Evolutionary conservation across 495 filamentous ascomycete genomes (phyloP).

Genomic region (Talaromyces ruber): DNA sequence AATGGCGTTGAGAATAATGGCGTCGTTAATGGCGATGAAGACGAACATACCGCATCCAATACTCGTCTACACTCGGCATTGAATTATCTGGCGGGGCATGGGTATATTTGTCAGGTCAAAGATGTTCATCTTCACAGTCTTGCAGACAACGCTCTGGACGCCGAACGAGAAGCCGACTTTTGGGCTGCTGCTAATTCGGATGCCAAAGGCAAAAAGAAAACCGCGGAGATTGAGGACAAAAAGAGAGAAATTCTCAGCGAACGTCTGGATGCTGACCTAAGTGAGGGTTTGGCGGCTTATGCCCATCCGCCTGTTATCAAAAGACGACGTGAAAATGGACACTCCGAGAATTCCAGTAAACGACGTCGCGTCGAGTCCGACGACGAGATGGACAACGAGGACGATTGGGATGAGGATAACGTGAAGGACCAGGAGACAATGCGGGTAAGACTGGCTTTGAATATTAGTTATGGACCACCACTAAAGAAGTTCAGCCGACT

Average conservation of each 20-base stretch:
- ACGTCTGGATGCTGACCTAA: constrained; percentile 24
- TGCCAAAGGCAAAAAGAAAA: constrained; percentile 48
- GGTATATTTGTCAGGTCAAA: constrained; percentile 39
- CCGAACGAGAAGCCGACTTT: constrained; percentile 27
- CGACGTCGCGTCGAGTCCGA: constrained; percentile 17
- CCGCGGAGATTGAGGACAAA: constrained; percentile 41
- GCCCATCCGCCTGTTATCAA: constrained; percentile 32
- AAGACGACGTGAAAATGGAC: constrained; percentile 16
- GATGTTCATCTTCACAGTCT: constrained; percentile 43
- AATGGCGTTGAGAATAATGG: constrained; percentile 15
- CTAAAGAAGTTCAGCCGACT: constrained; percentile 32
- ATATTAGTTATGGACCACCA: background rate
- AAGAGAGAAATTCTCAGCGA: constrained; percentile 23
- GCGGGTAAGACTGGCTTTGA: constrained; percentile 21
- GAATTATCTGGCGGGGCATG: constrained; percentile 35
- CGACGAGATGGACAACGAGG: constrained; percentile 34
- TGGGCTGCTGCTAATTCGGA: constrained; percentile 19
- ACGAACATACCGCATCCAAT: constrained; percentile 6
- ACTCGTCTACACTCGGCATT: constrained; percentile 34
- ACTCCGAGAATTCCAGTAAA: constrained; percentile 11
- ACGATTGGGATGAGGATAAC: constrained; percentile 23
- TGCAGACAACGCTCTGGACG: constrained; percentile 40
- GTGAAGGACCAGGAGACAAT: constrained; percentile 17
- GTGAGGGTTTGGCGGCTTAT: constrained; percentile 23
- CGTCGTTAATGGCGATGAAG: background rate